Base-by-base conservation (phyloP, 306 rosid species). In the Prunus salicina region DNA sequence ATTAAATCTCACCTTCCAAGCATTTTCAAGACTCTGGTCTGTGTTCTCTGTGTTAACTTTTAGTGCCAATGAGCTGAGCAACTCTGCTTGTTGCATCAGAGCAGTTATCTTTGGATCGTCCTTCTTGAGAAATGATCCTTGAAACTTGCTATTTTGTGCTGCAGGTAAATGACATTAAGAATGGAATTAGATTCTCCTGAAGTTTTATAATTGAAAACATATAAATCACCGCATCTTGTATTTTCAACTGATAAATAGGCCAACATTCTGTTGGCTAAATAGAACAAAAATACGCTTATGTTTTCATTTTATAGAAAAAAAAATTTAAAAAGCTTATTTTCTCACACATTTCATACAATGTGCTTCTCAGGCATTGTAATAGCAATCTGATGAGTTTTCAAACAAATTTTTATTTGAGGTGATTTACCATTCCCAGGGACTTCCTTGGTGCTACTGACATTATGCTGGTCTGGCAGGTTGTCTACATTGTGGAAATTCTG, bases 21-120 rank as follows among this genome's bases (percentile, higher is more conserved):
- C 96, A 80, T 86, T 86, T 82, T 96, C 99, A 76, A 96, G 98
- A 83, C 97, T 96, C 82, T 88, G 99, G 46, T 93, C 97, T 85
- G 91, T 82, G 78, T 88, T 96, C 78, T 96, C 94, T 67, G 89
- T 52, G 77, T 89, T 90, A 80, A 93, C 97, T 86, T 93, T 91
- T 64, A 84, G 80, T 43, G 99, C 97, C 30, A 96, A 82, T 61
- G 99, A 96, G 79, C 94, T 88, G 76, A 96, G 92, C 79, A 96
- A 67, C 69, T 93, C 98, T 22, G 98, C 99, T 89, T 96, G 99
- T 84, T 96, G 96, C 88, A 91, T 88, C 88, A 96, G 85, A 67
- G 89, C 87, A 8, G 55, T 83, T 80, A 92, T 83, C 91, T 85
- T 96, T 1, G 96, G 98, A 73, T 96, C 99, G 76, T 96, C 96